These are phyloP conservation scores for Trichoderma hamatum DNA, from an alignment of 2,329 filamentous ascomycete genomes.

Conservation along the genomic window DNA sequence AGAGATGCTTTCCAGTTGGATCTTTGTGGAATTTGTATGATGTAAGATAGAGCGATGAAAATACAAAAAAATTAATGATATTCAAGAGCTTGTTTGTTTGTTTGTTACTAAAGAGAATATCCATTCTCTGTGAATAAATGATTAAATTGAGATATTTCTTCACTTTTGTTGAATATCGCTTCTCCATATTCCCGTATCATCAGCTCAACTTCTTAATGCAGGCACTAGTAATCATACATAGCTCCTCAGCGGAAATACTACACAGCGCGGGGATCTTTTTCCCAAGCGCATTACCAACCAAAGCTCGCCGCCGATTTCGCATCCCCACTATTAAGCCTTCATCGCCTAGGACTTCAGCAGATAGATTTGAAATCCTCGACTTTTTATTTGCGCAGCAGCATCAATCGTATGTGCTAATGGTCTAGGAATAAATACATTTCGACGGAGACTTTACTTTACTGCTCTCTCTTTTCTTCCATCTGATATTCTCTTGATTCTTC, in stretches of 20 bases:
- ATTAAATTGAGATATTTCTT: background rate
- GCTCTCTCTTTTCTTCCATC: background rate
- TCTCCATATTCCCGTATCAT: background rate
- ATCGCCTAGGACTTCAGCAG: background rate
- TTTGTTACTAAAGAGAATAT: background rate
- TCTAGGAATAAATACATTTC: background rate
- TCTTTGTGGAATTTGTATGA: background rate
- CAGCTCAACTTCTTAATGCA: background rate
- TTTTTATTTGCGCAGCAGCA: conserved; percentile 38
- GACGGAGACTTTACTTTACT: background rate
- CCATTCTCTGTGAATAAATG: background rate
- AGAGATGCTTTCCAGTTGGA: background rate
- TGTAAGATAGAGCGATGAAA: conserved; percentile 13
- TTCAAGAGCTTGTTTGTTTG: background rate
- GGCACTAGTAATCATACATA: background rate
- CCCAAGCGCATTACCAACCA: background rate
- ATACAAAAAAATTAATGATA: background rate
- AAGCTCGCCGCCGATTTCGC: conserved; percentile 20
- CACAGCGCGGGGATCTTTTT: background rate
- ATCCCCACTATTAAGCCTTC: conserved; percentile 6
- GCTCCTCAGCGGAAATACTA: background rate
- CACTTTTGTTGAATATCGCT: background rate
- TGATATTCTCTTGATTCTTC: background rate
- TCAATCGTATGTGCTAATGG: background rate
- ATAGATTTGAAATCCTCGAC: conserved; percentile 41